These are phyloP conservation scores for Phylloporus sp. DNA, from an alignment of 768 basidiomycete species.

Conservation along the genomic window DNA sequence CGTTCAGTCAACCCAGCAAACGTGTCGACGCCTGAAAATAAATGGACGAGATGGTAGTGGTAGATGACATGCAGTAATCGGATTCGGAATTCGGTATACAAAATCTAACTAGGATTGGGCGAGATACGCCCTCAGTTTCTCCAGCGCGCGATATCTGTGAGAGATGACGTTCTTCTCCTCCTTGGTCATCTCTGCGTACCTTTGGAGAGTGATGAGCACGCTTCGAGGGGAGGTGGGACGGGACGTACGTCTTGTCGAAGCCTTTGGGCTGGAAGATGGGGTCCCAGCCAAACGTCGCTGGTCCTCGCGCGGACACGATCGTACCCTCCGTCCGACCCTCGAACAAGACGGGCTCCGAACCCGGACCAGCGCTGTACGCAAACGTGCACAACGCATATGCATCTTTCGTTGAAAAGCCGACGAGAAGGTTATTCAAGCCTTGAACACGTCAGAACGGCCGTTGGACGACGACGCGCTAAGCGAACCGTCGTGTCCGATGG, in stretches of 20 bases:
- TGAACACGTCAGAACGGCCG: background rate
- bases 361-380: slow-evolving; percentile 85
- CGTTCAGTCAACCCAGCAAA: too few species aligned
- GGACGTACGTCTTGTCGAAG: slow-evolving; percentile 67
- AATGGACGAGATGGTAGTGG: background rate
- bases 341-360: slow-evolving; percentile 70
- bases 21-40: background rate
- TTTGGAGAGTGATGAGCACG: slow-evolving; percentile 16
- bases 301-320: slow-evolving; percentile 85
- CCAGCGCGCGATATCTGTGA: slow-evolving; percentile 61
- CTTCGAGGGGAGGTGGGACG: background rate
- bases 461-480: background rate
- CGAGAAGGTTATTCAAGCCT: slow-evolving; percentile 81
- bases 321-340: slow-evolving; percentile 85
- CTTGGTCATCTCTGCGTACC: slow-evolving; percentile 65
- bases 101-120: slow-evolving; percentile 11
- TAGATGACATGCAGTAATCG: slow-evolving; percentile 8
- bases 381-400: slow-evolving; percentile 96
- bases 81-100: slow-evolving; percentile 17
- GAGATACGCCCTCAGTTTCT: slow-evolving; percentile 47
- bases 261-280: slow-evolving; percentile 76
- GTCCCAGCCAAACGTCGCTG: slow-evolving; percentile 85
- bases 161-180: slow-evolving; percentile 61
- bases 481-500: slow-evolving; percentile 78
- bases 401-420: slow-evolving; percentile 65